Base-by-base conservation (phyloP, 306 rosid genomes). In the Sechiopsis laciniata region DNA sequence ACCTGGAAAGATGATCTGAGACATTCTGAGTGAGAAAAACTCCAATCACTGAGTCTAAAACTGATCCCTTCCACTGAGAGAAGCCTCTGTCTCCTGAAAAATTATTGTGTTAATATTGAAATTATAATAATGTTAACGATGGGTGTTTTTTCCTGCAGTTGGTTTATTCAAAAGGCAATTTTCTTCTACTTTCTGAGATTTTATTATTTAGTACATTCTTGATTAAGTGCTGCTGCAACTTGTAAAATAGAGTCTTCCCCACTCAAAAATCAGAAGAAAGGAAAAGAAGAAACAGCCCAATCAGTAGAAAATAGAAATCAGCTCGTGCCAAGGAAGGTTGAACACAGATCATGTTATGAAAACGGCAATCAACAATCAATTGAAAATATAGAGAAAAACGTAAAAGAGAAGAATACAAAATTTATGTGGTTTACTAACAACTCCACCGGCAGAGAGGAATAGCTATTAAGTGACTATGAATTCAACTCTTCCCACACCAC, bases 11-110 rank as follows among this genome's bases (percentile, higher is more conserved):
- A 78, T 77, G 79, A 73, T 87, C 87, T 0, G 87, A 79, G 9
- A 83, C 87, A 76, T 87, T 85, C 50, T 87, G 87, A 7, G 91
- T 87, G 32, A 87, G 67, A 59, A 83, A 87, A 69, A 85, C 89
- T 54, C 89, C 91, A 10, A 79, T 22, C 2, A 83, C 74, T 0
- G 91, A 87, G 80, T 87, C 91, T 48, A 85, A 19, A 22, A 83
- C 89, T 0, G 91, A 87, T 53, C 89, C 87, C 53, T 80, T 85
- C 91, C 87, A 87, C 1, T 45, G 52, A 11, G 83, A 81, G 66
- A 83, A 87, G 13, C 62, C 24, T 60, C 89, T 81, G 63, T 85
- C 58, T 16, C 91, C 89, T 87, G 86, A 26, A 72, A 16, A 42
- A 60, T 46, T 24, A 53, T 53, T 53, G 57, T 9, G 22, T 74